phyloP scores from a whole-genome alignment of 2,329 filamentous ascomycete species.

The Colletotrichum sp. region DNA sequence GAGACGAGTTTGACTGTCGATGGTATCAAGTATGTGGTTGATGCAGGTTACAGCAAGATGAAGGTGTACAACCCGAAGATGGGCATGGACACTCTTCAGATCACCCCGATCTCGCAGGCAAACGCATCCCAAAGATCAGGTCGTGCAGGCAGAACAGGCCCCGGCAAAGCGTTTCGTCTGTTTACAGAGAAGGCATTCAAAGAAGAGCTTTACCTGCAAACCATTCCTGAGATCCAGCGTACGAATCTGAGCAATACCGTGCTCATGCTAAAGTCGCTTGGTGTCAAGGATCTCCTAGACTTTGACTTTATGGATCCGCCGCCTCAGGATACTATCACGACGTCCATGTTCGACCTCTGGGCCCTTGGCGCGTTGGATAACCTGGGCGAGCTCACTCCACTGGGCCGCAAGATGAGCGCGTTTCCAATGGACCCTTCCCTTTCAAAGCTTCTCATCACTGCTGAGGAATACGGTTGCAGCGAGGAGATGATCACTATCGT shows the following conservation, averaged over 20 bases:
- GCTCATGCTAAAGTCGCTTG: constrained; percentile 89
- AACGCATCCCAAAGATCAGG: constrained; percentile 94
- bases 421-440: constrained; percentile 98
- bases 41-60: constrained; percentile 93
- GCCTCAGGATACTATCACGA: constrained; percentile 96
- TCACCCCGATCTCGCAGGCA: constrained; percentile 96
- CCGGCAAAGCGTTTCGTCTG: constrained; percentile 92
- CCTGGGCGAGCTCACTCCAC: constrained; percentile 84
- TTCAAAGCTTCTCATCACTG: constrained; percentile 92
- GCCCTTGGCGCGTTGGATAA: constrained; percentile 93
- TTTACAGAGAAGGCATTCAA: constrained; percentile 95
- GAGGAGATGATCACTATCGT: constrained; percentile 99
- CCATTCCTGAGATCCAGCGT: constrained; percentile 96
- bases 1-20: constrained; percentile 98
- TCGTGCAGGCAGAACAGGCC: constrained; percentile 90
- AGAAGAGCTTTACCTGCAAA: constrained; percentile 95
- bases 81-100: constrained; percentile 98
- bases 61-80: constrained; percentile 99
- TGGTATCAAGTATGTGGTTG: constrained; percentile 99
- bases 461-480: constrained; percentile 87
- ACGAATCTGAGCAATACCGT: constrained; percentile 97
- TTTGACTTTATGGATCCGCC: constrained; percentile 99
- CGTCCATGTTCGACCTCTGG: constrained; percentile 97
- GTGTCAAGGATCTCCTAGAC: constrained; percentile 91
- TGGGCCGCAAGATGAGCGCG: constrained; percentile 92